These are phyloP conservation scores for Cryptosporidium tyzzeri DNA, from an alignment of 169 alveolate species.

Conservation along the genomic window DNA sequence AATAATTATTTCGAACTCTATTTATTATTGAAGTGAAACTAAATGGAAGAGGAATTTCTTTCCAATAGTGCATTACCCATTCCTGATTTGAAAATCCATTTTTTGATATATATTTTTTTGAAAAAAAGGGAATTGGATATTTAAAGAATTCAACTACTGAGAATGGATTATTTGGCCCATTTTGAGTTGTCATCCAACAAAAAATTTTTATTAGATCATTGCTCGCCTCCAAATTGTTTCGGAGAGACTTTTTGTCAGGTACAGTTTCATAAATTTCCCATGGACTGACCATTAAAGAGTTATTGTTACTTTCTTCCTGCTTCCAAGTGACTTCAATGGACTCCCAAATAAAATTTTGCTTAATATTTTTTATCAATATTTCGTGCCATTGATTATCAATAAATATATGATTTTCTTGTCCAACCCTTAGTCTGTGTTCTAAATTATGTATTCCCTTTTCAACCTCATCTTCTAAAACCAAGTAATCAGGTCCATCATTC, in stretches of 20 bases:
- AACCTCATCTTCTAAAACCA: conserved; percentile 44
- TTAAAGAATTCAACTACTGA: conserved; percentile 53
- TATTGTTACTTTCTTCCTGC: neutral
- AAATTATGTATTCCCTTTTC: conserved; percentile 59
- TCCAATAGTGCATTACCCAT: conserved; percentile 80
- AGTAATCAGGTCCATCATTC: conserved; percentile 62
- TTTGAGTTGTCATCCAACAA: conserved; percentile 35
- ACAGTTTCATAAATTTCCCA: conserved; percentile 59
- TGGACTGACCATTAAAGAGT: conserved; percentile 54
- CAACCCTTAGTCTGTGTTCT: conserved; percentile 17
- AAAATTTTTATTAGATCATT: conserved; percentile 45
- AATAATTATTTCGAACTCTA: conserved; percentile 77
- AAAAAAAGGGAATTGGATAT: conserved; percentile 49
- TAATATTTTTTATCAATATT: conserved; percentile 26
- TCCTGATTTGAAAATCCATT: conserved; percentile 71
- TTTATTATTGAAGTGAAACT: conserved; percentile 74
- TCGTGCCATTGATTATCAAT: conserved; percentile 60
- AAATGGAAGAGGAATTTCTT: conserved; percentile 79
- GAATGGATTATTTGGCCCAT: conserved; percentile 7
- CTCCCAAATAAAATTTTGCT: conserved; percentile 40
- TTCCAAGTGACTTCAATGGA: conserved; percentile 47
- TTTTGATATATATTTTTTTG: conserved; percentile 40
- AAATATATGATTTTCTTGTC: conserved; percentile 17
- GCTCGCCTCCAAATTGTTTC: conserved; percentile 1
- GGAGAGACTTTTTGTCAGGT: conserved; percentile 6